Evolutionary conservation across 202 grass and related monocot genomes (phyloP), one percentile per base, ranked within the genome.

Genomic region (Setaria viridis): DNA sequence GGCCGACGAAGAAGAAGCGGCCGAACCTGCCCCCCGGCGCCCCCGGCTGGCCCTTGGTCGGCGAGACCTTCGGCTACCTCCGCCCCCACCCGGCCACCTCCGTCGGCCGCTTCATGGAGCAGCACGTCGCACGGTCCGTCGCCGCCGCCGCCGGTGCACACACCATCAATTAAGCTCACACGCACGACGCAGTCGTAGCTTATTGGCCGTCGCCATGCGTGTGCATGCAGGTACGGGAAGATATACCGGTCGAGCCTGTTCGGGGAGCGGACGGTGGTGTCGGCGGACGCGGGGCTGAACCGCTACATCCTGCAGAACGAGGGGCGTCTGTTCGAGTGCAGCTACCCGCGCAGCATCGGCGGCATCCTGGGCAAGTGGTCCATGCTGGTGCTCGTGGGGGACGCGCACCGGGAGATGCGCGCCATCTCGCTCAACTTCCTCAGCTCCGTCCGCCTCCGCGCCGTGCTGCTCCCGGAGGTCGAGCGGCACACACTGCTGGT

Each of bases 271-370:
- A 99, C 97, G 69, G 90, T 99, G 54, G 97, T 99, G 67, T 99
- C 94, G 62, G 94, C 94, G 29, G 97, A 99, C 85, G 91, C 87
- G 0, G 97, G 90, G 8, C 62, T 99, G 79, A 99, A 99, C 90
- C 88, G 94, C 51, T 99, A 93, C 88, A 80, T 99, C 76, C 84
- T 99, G 35, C 97, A 99, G 88, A 99, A 99, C 85, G 97, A 99
- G 68, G 97, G 94, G 41, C 58, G 80, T 58, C 87, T 89, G 82
- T 99, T 99, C 64, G 94, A 99, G 90, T 96, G 93, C 80, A 96
- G 97, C 87, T 99, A 99, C 92, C 97, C 97, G n/a, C 88, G 79
- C 46, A 99, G 97, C 92, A 99, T 99, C 80, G 91, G 97, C 9
- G 87, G 94, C 41, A 99, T 99, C 65, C 83, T 99, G 19, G 97